These are phyloP conservation scores for Onygenales sp. DNA, from an alignment of 2,329 filamentous ascomycete genomes.

Conservation along the genomic window DNA sequence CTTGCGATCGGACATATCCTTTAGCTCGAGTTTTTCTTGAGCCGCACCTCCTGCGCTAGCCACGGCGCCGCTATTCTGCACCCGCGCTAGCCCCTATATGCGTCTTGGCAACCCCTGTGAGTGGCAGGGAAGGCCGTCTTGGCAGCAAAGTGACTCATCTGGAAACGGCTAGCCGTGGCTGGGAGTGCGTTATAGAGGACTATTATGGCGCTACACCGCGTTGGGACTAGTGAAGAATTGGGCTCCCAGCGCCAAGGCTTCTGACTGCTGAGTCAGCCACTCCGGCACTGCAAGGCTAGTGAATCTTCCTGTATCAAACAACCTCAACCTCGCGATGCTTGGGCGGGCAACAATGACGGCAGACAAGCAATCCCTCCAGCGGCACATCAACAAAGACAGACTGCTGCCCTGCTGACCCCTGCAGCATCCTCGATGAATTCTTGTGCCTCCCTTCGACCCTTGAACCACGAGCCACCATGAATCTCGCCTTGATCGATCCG, in stretches of 20 bases:
- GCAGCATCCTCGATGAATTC: background rate
- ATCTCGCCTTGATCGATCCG: constrained; percentile 62
- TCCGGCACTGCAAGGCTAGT: too few relatives aligned
- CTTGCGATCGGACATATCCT: constrained; percentile 29
- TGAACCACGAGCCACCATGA: constrained; percentile 42
- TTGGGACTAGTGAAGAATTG: background rate
- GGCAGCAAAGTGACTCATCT: background rate
- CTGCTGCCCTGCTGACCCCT: background rate
- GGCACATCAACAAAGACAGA: background rate
- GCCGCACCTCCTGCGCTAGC: constrained; percentile 7
- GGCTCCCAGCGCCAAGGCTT: background rate
- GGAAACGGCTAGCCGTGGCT: background rate
- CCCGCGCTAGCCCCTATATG: background rate
- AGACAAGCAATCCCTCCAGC: background rate
- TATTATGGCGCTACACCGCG: background rate
- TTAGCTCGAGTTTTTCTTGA: constrained; percentile 26
- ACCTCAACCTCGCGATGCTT: too few relatives aligned
- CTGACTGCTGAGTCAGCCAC: too few relatives aligned
- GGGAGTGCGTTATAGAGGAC: background rate
- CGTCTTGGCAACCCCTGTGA: background rate
- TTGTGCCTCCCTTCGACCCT: background rate
- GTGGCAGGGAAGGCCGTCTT: background rate
- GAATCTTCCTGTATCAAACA: too few relatives aligned
- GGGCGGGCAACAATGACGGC: background rate
- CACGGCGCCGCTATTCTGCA: background rate